phyloP scores from a whole-genome alignment of 768 basidiomycete genomes.

The Hypholoma sublateritium region DNA sequence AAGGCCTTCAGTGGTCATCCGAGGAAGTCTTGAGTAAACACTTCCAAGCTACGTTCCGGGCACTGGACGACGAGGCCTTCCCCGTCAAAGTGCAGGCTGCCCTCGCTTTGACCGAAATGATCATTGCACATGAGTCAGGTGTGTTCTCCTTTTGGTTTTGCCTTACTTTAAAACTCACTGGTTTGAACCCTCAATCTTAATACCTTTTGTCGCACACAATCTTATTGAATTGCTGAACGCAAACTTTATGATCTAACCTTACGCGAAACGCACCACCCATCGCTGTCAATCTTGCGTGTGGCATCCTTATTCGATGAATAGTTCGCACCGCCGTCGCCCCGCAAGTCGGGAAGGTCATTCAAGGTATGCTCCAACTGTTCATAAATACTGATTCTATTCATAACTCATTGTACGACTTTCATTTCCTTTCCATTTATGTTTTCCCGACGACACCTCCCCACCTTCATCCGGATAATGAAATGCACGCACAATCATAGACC shows the following conservation, averaged over 20 bases:
- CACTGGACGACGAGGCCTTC: conserved; percentile 75
- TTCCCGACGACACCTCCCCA: background rate
- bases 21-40: conserved; percentile 70
- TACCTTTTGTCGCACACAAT: no score
- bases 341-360: conserved; percentile 84
- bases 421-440: background rate
- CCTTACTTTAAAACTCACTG: background rate
- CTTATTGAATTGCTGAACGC: no score
- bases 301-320: conserved; percentile 25
- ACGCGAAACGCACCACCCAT: background rate
- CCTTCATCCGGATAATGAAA: background rate
- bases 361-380: conserved; percentile 48
- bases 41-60: conserved; percentile 64
- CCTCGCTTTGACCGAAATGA: conserved; percentile 76
- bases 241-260: background rate
- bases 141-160: conserved; percentile 17
- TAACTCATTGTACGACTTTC: background rate
- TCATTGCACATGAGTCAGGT: conserved; percentile 65
- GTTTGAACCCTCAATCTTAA: background rate
- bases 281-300: conserved; percentile 4
- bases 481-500: conserved; percentile 41
- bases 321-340: conserved; percentile 72
- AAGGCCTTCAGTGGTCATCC: conserved; percentile 67
- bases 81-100: conserved; percentile 86
- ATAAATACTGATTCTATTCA: background rate